phyloP scores from a whole-genome alignment of 2,329 filamentous ascomycete genomes.

The Ascomycota sp. region DNA sequence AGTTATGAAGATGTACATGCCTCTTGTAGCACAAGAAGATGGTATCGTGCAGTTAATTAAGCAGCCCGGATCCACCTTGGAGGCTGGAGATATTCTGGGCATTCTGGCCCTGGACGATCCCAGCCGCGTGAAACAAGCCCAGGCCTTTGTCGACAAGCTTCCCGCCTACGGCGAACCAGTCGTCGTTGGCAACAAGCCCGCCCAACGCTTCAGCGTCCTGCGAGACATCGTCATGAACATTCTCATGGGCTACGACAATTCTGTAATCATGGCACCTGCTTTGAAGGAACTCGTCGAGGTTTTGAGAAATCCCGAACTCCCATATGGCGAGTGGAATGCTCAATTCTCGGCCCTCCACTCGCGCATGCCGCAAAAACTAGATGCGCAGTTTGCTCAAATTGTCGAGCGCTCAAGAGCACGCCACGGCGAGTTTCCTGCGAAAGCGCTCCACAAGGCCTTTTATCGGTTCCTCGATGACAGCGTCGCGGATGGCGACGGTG shows the following conservation, averaged over 20 bases:
- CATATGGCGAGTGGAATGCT: conserved; percentile 88
- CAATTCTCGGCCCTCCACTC: conserved; percentile 93
- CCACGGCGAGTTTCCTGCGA: conserved; percentile 74
- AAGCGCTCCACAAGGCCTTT: conserved; percentile 64
- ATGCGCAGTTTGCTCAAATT: conserved; percentile 57
- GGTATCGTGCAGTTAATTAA: conserved; percentile 96
- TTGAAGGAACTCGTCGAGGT: conserved; percentile 80
- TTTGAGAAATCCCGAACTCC: conserved; percentile 68
- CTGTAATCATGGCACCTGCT: conserved; percentile 75
- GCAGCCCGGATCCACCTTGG: conserved; percentile 90
- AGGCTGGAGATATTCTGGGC: conserved; percentile 95
- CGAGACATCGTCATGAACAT: conserved; percentile 68
- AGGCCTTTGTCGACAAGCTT: conserved; percentile 78
- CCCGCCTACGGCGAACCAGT: conserved; percentile 71
- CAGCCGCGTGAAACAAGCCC: conserved; percentile 84
- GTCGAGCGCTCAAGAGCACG: conserved; percentile 64
- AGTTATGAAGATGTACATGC: conserved; percentile 99
- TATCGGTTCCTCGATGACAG: conserved; percentile 77
- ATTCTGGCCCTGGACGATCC: conserved; percentile 90
- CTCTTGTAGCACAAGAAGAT: conserved; percentile 79
- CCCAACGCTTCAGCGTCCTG: conserved; percentile 63
- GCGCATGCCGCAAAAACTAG: conserved; percentile 87
- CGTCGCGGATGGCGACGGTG: conserved; percentile 47
- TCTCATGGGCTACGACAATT: conserved; percentile 84
- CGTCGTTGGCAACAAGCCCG: conserved; percentile 72